Percentiles rank a stretch among this genome's conserved stretches.
These are phyloP conservation scores for Metrosideros polymorpha DNA, from an alignment of 441 rosid genomes.

Conservation along the genomic window DNA sequence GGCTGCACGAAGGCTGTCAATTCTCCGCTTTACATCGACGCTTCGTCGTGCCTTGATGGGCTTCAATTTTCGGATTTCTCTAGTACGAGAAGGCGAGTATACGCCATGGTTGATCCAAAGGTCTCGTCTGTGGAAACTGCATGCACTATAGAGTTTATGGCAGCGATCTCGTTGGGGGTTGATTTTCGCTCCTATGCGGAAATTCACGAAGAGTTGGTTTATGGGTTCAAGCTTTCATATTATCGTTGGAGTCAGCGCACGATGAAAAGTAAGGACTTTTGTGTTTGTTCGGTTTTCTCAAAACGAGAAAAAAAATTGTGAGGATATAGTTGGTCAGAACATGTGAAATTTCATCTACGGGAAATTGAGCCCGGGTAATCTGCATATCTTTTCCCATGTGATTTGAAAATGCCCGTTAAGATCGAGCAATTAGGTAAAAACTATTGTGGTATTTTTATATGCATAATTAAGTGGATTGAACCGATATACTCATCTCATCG, in stretches of 20 bases:
- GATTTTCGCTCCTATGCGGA: background rate
- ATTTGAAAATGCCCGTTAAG: too few relatives aligned
- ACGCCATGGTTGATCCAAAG: rapidly evolving
- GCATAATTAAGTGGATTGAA: too few relatives aligned
- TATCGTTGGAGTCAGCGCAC: rapidly evolving
- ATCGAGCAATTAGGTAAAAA: too few relatives aligned
- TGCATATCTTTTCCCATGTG: too few relatives aligned
- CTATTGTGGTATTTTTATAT: too few relatives aligned
- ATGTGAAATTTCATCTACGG: background rate
- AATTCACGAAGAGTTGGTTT: background rate
- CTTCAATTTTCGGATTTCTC: background rate
- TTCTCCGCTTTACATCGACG: rapidly evolving
- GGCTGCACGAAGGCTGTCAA: background rate
- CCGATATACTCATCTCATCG: too few relatives aligned
- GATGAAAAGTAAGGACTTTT: too few relatives aligned
- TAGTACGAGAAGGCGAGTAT: background rate
- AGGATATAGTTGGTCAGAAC: too few relatives aligned
- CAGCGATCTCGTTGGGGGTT: background rate
- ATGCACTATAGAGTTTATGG: background rate
- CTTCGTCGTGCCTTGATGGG: background rate
- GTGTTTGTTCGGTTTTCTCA: background rate
- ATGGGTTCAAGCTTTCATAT: background rate
- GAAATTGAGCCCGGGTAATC: too few relatives aligned
- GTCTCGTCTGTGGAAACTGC: background rate
- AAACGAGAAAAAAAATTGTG: background rate